A percentile compares a stretch with the other conserved stretches of the same genome.
Evolutionary conservation across 768 basidiomycete species (phyloP).

Genomic region (Pholiota conissans): DNA sequence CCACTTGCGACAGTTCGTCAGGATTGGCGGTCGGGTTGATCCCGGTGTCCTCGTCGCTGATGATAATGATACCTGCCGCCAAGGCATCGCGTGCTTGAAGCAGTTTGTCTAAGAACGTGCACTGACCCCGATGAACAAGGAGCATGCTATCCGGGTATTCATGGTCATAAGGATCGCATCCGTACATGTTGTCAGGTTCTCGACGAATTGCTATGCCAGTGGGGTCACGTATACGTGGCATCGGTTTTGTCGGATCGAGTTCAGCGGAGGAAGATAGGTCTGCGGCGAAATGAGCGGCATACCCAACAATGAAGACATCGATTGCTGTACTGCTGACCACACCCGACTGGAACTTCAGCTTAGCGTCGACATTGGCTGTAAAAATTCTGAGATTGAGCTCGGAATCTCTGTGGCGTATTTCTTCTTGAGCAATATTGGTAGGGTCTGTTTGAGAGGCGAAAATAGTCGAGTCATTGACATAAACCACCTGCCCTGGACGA

Average conservation of each 20-base stretch:
- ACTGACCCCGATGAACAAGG: conserved; percentile 74
- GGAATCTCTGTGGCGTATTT: conserved; percentile 26
- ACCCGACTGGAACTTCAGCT: conserved; percentile 39
- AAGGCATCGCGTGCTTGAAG: conserved; percentile 63
- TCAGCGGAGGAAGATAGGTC: conserved; percentile 41
- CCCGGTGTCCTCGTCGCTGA: conserved; percentile 57
- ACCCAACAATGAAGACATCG: conserved; percentile 55
- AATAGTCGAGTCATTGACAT: conserved; percentile 68
- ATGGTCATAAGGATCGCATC: conserved; percentile 58
- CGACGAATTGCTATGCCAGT: conserved; percentile 57
- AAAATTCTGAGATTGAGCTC: conserved; percentile 64
- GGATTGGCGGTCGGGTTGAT: conserved; percentile 68
- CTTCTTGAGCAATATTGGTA: conserved; percentile 26
- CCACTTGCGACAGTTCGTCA: conserved; percentile 57
- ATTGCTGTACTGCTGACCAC: conserved; percentile 34
- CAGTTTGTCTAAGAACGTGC: conserved; percentile 89
- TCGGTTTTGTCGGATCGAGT: conserved; percentile 16
- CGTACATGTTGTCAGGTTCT: conserved; percentile 52
- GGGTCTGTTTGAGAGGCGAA: conserved; percentile 31
- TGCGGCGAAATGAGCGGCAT: conserved; percentile 71
- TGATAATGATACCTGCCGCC: conserved; percentile 77
- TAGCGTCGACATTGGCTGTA: conserved; percentile 49
- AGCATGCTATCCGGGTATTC: conserved; percentile 52
- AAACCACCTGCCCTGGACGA: conserved; percentile 77
- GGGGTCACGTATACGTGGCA: conserved; percentile 46